These are phyloP conservation scores for Pouteria glomerata DNA, from an alignment of 148 eudicot species.

Conservation along the genomic window DNA sequence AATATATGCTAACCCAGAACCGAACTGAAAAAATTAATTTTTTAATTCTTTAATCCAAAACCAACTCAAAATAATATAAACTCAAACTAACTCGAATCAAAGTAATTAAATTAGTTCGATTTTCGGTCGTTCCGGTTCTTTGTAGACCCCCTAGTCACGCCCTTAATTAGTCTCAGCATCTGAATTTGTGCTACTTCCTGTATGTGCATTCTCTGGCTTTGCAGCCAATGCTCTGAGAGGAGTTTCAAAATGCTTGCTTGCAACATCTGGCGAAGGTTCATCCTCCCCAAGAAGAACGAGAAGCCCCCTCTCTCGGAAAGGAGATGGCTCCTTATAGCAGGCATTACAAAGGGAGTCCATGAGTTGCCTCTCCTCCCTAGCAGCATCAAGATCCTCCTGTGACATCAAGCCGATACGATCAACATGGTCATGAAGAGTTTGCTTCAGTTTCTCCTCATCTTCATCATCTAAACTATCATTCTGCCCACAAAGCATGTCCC, in stretches of 20 bases:
- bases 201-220: slow-evolving; percentile 14
- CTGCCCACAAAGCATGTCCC: slow-evolving; percentile 23
- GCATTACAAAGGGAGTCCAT: slow-evolving; percentile 75
- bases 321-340: slow-evolving; percentile 61
- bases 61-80: no score
- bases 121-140: no score
- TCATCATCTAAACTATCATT: slow-evolving; percentile 20
- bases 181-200: slow-evolving; percentile 14
- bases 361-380: slow-evolving; percentile 75
- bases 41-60: no score
- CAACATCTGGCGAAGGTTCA: slow-evolving; percentile 55
- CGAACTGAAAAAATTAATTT: no score
- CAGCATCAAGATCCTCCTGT: slow-evolving; percentile 64
- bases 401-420: slow-evolving; percentile 63
- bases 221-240: slow-evolving; percentile 85
- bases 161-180: not conserved
- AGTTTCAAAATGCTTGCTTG: no score
- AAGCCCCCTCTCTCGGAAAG: slow-evolving; percentile 70
- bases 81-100: no score
- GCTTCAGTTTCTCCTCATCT: slow-evolving; percentile 69
- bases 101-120: no score
- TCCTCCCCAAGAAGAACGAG: slow-evolving; percentile 77
- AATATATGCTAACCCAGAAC: no score
- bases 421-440: slow-evolving; percentile 60
- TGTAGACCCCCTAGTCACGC: no score